phyloP scores from a whole-genome alignment of 371 early-diverging fungal species.

The Fennellomyces sp. region DNA sequence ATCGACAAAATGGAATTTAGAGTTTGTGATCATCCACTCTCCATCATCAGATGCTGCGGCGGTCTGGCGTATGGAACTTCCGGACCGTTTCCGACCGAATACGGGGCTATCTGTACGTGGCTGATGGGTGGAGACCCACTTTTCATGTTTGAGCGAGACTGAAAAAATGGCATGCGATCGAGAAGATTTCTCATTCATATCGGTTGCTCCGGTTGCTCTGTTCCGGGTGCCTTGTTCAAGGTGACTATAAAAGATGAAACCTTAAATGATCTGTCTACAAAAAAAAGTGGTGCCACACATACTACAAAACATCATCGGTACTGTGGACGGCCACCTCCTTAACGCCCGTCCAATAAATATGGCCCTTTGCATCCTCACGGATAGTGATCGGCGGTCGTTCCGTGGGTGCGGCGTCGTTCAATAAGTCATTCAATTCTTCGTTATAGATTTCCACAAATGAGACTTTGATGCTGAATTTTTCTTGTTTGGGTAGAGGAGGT shows the following conservation, averaged over 20 bases:
- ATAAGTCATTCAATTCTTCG: conserved; percentile 90
- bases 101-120: conserved; percentile 2
- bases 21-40: conserved; percentile 63
- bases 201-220: conserved; percentile 93
- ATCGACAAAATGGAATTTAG: conserved; percentile 99
- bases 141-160: conserved; percentile 82
- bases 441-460: conserved; percentile 97
- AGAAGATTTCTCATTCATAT: conserved; percentile 96
- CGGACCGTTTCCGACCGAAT: neutral
- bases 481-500: conserved; percentile 6
- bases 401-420: conserved; percentile 55
- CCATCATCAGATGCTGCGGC: conserved; percentile 10
- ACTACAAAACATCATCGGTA: conserved; percentile 81
- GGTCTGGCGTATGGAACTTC: neutral
- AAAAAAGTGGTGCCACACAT: conserved; percentile 13
- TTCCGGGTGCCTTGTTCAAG: conserved; percentile 79
- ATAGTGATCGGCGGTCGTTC: conserved; percentile 76
- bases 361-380: conserved; percentile 92
- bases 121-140: conserved; percentile 24
- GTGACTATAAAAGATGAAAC: conserved; percentile 35
- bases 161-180: conserved; percentile 98
- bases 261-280: neutral
- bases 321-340: conserved; percentile 77
- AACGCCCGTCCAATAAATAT: conserved; percentile 90
- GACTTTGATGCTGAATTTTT: conserved; percentile 54